Conservation (phyloP, 768 basidiomycete genomes). For the Amanita pallidorosea region DNA sequence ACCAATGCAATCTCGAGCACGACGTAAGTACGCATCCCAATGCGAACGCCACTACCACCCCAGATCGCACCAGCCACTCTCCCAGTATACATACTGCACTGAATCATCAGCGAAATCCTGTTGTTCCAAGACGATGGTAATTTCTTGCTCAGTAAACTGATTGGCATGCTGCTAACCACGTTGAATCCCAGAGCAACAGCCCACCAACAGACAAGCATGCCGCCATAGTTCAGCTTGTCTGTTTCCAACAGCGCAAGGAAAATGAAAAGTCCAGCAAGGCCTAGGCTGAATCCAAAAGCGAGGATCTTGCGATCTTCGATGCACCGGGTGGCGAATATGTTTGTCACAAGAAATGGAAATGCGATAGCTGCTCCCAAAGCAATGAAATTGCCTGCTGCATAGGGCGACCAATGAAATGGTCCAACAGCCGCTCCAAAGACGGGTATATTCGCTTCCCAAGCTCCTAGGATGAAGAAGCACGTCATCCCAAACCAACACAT, state of each 20-base stretch:
- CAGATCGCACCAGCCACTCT: slow-evolving; percentile 56
- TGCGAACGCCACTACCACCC: slow-evolving; percentile 49
- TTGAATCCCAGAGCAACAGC: slow-evolving; percentile 65
- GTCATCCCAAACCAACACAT: slow-evolving; percentile 68
- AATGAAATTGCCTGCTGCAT: slow-evolving; percentile 59
- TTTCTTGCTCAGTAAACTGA: slow-evolving; percentile 60
- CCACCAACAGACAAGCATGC: slow-evolving; percentile 42
- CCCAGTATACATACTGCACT: slow-evolving; percentile 62
- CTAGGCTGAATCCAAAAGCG: slow-evolving; percentile 38
- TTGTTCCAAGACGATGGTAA: slow-evolving; percentile 53
- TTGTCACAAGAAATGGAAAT: slow-evolving; percentile 58
- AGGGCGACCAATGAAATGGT: slow-evolving; percentile 46
- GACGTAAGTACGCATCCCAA: slow-evolving; percentile 53
- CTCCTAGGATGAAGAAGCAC: slow-evolving; percentile 60
- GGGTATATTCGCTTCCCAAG: slow-evolving; percentile 62
- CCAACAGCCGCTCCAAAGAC: slow-evolving; percentile 36
- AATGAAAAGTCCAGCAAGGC: slow-evolving; percentile 39
- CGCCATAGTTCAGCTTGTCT: slow-evolving; percentile 31
- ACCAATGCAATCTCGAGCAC: slow-evolving; percentile 52
- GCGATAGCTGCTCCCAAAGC: slow-evolving; percentile 51
- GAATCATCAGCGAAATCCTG: slow-evolving; percentile 45
- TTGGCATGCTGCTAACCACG: slow-evolving; percentile 57
- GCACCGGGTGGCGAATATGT: slow-evolving; percentile 44
- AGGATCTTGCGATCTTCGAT: slow-evolving; percentile 53
- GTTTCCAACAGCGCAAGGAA: slow-evolving; percentile 35